A percentile compares a stretch with the other conserved stretches of the same genome.
Conservation (phyloP, 257 asterid genomes). For the Solanum bukasovii region DNA sequence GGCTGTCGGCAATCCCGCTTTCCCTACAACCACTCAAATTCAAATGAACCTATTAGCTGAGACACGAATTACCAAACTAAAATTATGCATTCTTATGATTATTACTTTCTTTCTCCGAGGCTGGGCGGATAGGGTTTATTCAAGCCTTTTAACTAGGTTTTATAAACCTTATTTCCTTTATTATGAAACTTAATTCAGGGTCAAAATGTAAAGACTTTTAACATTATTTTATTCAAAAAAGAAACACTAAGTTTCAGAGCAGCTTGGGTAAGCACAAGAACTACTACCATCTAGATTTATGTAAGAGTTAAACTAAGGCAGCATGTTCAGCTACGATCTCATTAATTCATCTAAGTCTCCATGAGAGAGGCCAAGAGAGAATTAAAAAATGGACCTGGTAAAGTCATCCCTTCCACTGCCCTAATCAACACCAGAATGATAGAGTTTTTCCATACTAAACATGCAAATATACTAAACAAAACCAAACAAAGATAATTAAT, state of each 20-base stretch:
- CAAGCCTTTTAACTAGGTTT: neutral
- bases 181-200: neutral
- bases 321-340: neutral
- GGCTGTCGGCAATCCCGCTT: conserved; percentile 14
- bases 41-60: conserved; percentile 4
- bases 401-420: neutral
- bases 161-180: neutral
- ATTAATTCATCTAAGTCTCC: neutral
- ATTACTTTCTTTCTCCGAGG: neutral
- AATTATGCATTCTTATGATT: neutral
- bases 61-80: neutral
- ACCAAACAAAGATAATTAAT: neutral
- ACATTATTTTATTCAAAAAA: neutral
- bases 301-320: neutral
- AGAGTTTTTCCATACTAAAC: neutral
- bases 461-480: neutral
- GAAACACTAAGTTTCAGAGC: neutral
- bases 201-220: neutral
- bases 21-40: conserved; percentile 34
- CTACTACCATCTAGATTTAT: neutral
- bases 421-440: neutral
- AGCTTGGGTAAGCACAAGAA: neutral
- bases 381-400: neutral
- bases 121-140: neutral
- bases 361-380: neutral